These are phyloP conservation scores for Ogataea henricii DNA, from an alignment of 805 yeast genomes.

Conservation along the genomic window DNA sequence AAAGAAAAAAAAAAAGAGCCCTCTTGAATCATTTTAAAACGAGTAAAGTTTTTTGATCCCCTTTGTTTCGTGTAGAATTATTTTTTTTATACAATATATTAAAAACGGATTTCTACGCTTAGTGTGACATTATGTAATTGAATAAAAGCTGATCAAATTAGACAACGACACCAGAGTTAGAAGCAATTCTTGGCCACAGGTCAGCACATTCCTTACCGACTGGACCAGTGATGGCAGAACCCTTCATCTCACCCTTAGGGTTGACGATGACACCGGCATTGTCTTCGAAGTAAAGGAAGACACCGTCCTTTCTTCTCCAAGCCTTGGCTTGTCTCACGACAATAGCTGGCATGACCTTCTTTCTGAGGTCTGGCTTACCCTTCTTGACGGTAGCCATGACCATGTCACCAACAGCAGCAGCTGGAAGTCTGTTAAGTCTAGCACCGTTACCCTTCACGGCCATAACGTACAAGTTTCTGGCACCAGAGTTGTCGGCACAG, in stretches of 20 bases:
- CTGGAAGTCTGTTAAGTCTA: slow-evolving; percentile 99
- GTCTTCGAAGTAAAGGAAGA: slow-evolving; percentile 99
- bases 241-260: slow-evolving; percentile 99
- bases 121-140: slow-evolving; percentile 32
- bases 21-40: no score
- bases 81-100: slow-evolving; percentile 12
- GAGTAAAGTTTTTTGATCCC: neutral
- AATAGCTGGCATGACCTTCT: slow-evolving; percentile 99
- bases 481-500: slow-evolving; percentile 99
- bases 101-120: slow-evolving; percentile 11
- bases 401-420: slow-evolving; percentile 99
- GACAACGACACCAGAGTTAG: slow-evolving; percentile 99
- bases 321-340: slow-evolving; percentile 99
- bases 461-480: slow-evolving; percentile 97
- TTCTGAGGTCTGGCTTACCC: slow-evolving; percentile 99
- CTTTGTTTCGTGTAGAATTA: slow-evolving; percentile 4
- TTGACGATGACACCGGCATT: slow-evolving; percentile 99
- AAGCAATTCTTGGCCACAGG: slow-evolving; percentile 99
- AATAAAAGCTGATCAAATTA: slow-evolving; percentile 43
- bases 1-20: neutral
- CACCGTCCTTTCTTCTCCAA: slow-evolving; percentile 99
- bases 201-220: slow-evolving; percentile 99
- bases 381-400: slow-evolving; percentile 99
- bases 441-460: slow-evolving; percentile 99
- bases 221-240: slow-evolving; percentile 99